These are phyloP conservation scores for Linum lewisii DNA, from an alignment of 345 rosid genomes.

Conservation along the genomic window DNA sequence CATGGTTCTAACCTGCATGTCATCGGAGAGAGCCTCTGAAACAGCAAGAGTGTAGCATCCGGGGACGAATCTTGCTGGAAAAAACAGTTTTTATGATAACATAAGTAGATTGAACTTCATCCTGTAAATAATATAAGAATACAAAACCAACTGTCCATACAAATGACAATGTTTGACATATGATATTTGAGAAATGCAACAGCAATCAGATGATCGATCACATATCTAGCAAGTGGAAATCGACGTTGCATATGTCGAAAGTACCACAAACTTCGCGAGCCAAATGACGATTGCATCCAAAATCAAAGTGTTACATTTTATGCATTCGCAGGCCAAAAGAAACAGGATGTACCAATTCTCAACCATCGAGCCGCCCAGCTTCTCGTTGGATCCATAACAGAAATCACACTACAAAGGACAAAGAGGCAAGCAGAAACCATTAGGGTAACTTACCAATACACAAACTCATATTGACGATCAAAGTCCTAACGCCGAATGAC, in stretches of 20 bases:
- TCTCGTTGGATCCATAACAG: slow-evolving; percentile 90
- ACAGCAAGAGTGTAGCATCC: slow-evolving; percentile 87
- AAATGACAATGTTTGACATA: too few relatives aligned
- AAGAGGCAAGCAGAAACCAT: background rate
- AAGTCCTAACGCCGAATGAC: too few relatives aligned
- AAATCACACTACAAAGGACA: slow-evolving; percentile 48
- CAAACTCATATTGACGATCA: background rate
- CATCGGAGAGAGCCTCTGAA: slow-evolving; percentile 72
- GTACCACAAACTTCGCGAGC: too few relatives aligned
- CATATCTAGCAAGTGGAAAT: too few relatives aligned
- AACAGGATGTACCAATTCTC: slow-evolving; percentile 53
- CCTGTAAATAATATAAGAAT: background rate
- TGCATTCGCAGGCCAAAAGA: background rate
- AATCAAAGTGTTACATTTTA: too few relatives aligned
- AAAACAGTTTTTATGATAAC: background rate
- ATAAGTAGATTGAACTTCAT: background rate
- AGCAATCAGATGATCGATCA: background rate
- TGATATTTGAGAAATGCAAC: too few relatives aligned
- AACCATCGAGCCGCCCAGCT: slow-evolving; percentile 99
- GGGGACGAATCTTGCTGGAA: slow-evolving; percentile 71
- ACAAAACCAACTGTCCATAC: background rate
- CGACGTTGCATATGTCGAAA: too few relatives aligned
- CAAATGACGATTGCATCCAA: too few relatives aligned
- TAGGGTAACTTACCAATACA: background rate
- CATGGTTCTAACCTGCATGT: slow-evolving; percentile 51